phyloP scores from a whole-genome alignment of 2,329 filamentous ascomycete genomes.

The Apiospora rasikravindrae region DNA sequence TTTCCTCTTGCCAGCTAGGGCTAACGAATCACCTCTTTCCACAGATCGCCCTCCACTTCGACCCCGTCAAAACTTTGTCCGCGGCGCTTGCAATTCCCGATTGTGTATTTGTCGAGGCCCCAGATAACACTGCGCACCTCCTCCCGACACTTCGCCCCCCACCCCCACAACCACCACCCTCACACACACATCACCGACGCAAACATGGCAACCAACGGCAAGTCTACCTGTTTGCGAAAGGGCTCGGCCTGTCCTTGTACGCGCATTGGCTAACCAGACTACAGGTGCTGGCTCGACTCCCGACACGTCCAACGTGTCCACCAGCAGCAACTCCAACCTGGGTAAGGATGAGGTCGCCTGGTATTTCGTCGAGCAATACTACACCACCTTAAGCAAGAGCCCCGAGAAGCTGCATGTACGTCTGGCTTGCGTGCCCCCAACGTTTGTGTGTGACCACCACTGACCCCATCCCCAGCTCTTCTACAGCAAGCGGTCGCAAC shows the following conservation, averaged over 20 bases:
- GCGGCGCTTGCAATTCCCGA: constrained; percentile 12
- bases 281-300: constrained; percentile 39
- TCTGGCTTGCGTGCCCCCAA: constrained; percentile 26
- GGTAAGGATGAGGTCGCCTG: constrained; percentile 96
- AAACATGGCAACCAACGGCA: constrained; percentile 65
- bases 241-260: constrained; percentile 44
- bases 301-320: constrained; percentile 36
- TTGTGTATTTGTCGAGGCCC: constrained; percentile 9
- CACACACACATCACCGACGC: constrained; percentile 25
- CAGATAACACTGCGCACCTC: constrained; percentile 8
- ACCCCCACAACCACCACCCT: neutral
- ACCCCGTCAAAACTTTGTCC: constrained; percentile 2
- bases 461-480: constrained; percentile 65
- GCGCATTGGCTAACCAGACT: constrained; percentile 36
- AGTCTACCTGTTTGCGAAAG: constrained; percentile 46
- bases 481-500: constrained; percentile 95
- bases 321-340: constrained; percentile 50
- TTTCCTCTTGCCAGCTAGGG: constrained; percentile 12
- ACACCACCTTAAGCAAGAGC: constrained; percentile 92
- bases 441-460: neutral
- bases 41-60: constrained; percentile 10
- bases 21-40: neutral
- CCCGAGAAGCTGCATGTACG: constrained; percentile 88
- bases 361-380: constrained; percentile 99
- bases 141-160: constrained; percentile 8